Conservation (phyloP, 2,329 filamentous ascomycete species). For the Hortaea sp. region DNA sequence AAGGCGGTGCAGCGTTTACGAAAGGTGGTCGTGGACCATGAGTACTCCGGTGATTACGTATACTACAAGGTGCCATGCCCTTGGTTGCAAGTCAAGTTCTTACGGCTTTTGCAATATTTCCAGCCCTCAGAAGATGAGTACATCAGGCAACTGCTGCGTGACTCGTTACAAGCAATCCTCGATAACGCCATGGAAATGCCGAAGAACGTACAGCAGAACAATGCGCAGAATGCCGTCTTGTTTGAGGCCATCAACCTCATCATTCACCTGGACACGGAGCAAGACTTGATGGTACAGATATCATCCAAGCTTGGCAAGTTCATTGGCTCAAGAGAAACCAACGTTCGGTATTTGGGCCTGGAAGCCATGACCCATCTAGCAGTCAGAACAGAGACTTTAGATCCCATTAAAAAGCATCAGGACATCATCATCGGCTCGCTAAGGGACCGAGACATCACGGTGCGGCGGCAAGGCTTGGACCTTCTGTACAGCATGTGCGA, state of each 20-base stretch:
- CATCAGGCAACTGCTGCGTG: constrained; percentile 80
- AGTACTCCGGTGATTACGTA: constrained; percentile 82
- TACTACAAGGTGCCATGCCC: constrained; percentile 99
- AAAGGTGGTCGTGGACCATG: constrained; percentile 79
- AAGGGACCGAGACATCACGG: constrained; percentile 92
- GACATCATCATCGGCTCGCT: constrained; percentile 90
- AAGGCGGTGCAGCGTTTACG: constrained; percentile 87
- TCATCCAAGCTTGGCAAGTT: constrained; percentile 85
- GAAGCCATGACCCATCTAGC: constrained; percentile 98
- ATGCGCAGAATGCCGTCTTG: constrained; percentile 92
- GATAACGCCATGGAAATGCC: constrained; percentile 85
- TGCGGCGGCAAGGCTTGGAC: constrained; percentile 89
- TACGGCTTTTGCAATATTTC: constrained; percentile 90
- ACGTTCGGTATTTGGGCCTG: constrained; percentile 87
- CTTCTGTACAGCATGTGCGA: constrained; percentile 99
- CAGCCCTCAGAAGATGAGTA: constrained; percentile 91
- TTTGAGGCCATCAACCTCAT: constrained; percentile 98
- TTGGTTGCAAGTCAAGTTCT: constrained; percentile 92
- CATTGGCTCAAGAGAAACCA: constrained; percentile 93
- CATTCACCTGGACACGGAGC: constrained; percentile 93
- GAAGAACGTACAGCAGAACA: constrained; percentile 99
- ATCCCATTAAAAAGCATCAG: constrained; percentile 97
- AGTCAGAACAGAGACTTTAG: constrained; percentile 82
- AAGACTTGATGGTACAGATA: constrained; percentile 90
- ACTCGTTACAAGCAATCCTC: constrained; percentile 82